Percentiles rank a stretch among this genome's conserved stretches.
These are phyloP conservation scores for Metarhizium robertsii DNA, from an alignment of 2,329 filamentous ascomycete genomes.

Conservation along the genomic window DNA sequence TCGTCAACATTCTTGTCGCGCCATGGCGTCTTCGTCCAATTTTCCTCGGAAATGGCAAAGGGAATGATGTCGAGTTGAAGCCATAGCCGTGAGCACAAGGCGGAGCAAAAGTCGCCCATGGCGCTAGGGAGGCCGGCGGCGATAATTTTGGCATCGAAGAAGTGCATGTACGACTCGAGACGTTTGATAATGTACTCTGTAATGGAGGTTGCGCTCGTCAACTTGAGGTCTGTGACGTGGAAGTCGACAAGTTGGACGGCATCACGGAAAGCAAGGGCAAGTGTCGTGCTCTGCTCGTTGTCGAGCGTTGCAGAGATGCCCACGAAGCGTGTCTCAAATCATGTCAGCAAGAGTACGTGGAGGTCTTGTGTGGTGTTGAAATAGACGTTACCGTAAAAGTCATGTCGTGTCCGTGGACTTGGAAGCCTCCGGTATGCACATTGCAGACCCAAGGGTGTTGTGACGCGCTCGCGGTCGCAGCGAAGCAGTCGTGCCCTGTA, in stretches of 20 bases:
- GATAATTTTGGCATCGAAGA: constrained; percentile 59
- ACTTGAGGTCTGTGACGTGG: constrained; percentile 45
- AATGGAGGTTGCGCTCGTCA: constrained; percentile 33
- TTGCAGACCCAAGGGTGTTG: too few species aligned
- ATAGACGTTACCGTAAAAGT: background rate
- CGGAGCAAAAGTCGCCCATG: constrained; percentile 53
- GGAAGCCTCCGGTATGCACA: background rate
- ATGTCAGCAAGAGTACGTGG: background rate
- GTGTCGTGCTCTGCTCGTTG: constrained; percentile 41
- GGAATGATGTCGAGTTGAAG: background rate
- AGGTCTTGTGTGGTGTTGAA: background rate
- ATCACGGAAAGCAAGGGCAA: constrained; percentile 64
- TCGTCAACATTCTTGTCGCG: constrained; percentile 57
- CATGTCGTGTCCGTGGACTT: background rate
- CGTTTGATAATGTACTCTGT: constrained; percentile 50
- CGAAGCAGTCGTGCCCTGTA: too few species aligned
- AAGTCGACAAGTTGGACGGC: constrained; percentile 68
- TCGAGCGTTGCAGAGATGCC: constrained; percentile 50
- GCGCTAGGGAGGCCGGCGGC: constrained; percentile 51
- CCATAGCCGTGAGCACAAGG: constrained; percentile 24
- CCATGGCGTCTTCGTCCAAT: constrained; percentile 35
- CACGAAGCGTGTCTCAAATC: constrained; percentile 36
- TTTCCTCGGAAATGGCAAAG: constrained; percentile 19
- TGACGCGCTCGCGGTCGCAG: too few species aligned
- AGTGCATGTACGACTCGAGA: constrained; percentile 48